Conservation (phyloP, 2,329 filamentous ascomycete genomes). For the Fusarium austroafricanum region DNA sequence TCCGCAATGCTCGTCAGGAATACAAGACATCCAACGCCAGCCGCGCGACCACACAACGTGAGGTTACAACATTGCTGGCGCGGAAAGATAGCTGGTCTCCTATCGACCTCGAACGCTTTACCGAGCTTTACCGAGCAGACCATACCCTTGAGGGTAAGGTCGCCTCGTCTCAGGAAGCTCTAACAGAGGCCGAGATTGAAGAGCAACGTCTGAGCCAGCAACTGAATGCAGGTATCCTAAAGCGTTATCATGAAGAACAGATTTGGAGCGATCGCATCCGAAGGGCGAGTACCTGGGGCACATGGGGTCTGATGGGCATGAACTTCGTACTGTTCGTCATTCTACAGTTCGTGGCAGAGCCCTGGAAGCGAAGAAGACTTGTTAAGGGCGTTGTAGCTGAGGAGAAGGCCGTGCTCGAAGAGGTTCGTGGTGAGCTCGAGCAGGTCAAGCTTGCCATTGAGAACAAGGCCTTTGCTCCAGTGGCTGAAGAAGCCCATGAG, state of each 20-base stretch:
- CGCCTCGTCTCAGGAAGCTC: constrained; percentile 73
- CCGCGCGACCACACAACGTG: constrained; percentile 89
- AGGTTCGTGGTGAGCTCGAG: constrained; percentile 58
- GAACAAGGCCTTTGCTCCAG: constrained; percentile 35
- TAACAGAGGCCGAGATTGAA: constrained; percentile 81
- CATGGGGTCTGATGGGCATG: constrained; percentile 96
- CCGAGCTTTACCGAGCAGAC: constrained; percentile 88
- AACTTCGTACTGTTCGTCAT: constrained; percentile 91
- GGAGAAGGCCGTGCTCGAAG: constrained; percentile 69
- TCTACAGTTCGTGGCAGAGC: constrained; percentile 90
- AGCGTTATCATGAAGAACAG: constrained; percentile 97
- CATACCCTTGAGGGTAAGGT: constrained; percentile 93
- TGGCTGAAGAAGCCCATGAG: constrained; percentile 19
- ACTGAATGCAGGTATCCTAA: constrained; percentile 85
- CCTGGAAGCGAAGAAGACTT: constrained; percentile 85
- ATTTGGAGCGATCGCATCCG: constrained; percentile 99
- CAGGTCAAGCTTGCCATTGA: constrained; percentile 49
- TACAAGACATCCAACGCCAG: constrained; percentile 88
- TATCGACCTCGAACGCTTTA: constrained; percentile 92
- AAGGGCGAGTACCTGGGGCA: constrained; percentile 97
- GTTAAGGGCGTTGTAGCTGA: constrained; percentile 86
- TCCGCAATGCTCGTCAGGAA: constrained; percentile 76
- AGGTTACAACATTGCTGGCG: constrained; percentile 93
- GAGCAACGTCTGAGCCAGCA: constrained; percentile 81
- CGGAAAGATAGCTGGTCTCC: constrained; percentile 94